Conservation (phyloP, 352 stramenopile species). For the Globisporangium viniferum region DNA sequence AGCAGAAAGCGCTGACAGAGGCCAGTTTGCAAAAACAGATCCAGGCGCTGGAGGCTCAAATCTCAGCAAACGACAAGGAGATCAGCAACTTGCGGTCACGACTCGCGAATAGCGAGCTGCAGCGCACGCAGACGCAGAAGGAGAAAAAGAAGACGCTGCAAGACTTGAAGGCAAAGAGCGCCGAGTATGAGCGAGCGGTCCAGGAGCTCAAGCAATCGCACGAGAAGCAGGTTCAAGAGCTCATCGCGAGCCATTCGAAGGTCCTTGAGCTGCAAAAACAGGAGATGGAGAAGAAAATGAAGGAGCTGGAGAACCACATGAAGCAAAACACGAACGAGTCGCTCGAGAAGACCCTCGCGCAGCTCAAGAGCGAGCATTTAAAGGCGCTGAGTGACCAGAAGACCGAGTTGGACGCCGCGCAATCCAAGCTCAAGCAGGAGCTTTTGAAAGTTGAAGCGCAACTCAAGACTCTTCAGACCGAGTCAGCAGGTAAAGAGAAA, state of each 20-base stretch:
- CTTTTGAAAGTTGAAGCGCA: conserved; percentile 15
- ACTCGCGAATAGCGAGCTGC: conserved; percentile 18
- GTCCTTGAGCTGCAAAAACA: conserved; percentile 19
- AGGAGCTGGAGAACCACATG: conserved; percentile 23
- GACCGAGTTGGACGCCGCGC: neutral
- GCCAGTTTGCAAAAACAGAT: conserved; percentile 16
- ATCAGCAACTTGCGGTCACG: conserved; percentile 15
- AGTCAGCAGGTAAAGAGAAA: conserved; percentile 1
- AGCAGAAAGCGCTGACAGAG: conserved; percentile 24
- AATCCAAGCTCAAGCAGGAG: conserved; percentile 8
- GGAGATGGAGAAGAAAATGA: conserved; percentile 17
- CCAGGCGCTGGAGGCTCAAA: conserved; percentile 20
- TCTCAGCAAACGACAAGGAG: conserved; percentile 18
- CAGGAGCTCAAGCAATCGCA: conserved; percentile 21
- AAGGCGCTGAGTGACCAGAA: conserved; percentile 4
- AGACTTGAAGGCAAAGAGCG: conserved; percentile 11
- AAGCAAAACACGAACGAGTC: conserved; percentile 10
- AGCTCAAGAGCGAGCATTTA: conserved; percentile 12
- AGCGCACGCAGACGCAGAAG: conserved; percentile 13
- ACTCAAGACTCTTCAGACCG: conserved; percentile 10
- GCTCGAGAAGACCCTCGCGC: conserved; percentile 11
- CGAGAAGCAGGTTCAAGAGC: conserved; percentile 19
- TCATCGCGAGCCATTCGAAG: conserved; percentile 19
- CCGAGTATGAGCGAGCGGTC: conserved; percentile 10
- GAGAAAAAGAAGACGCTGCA: conserved; percentile 18